Evolutionary conservation across 331 rosid species (phyloP).

Genomic region (Pyrus hybrid): DNA sequence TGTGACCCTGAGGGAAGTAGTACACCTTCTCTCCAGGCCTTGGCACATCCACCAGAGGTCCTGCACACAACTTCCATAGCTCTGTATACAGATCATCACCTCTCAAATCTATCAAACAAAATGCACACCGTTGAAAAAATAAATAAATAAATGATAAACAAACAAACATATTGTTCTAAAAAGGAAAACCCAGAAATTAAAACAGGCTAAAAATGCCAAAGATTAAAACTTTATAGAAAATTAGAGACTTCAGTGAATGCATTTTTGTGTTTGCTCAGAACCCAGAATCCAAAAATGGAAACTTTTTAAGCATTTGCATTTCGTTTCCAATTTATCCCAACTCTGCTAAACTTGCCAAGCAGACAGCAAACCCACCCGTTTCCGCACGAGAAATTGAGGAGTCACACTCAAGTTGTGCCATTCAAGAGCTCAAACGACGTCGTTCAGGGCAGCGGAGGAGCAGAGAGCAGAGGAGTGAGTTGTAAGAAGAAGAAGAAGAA

Average conservation of each 20-base stretch:
- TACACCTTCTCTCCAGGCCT: conserved; percentile 45
- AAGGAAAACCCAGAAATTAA: conserved; percentile 17
- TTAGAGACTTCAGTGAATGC: not conserved
- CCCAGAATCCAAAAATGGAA: not conserved
- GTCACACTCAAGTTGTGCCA: conserved; percentile 50
- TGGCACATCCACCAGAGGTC: conserved; percentile 86
- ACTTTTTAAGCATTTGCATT: conserved; percentile 15
- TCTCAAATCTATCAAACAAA: conserved; percentile 26
- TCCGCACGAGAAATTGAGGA: conserved; percentile 33
- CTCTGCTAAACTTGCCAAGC: conserved; percentile 28
- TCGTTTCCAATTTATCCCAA: not conserved
- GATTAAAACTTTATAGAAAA: not conserved
- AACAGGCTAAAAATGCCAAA: not conserved
- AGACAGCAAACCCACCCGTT: conserved; percentile 36
- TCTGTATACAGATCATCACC: conserved; percentile 41
- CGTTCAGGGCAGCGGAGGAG: conserved; percentile 5
- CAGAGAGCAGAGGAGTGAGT: not conserved
- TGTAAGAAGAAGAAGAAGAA: not conserved
- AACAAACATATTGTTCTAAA: not conserved
- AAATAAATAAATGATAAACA: not conserved
- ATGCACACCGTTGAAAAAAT: not conserved
- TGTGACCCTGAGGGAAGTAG: conserved; percentile 93
- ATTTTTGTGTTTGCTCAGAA: not conserved
- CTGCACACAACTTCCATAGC: conserved; percentile 84
- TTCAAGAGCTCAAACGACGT: conserved; percentile 17